Evolutionary conservation across 129 eudicot genomes (phyloP), one percentile per base, ranked within the genome.

Genomic region (Tagetes patula): DNA sequence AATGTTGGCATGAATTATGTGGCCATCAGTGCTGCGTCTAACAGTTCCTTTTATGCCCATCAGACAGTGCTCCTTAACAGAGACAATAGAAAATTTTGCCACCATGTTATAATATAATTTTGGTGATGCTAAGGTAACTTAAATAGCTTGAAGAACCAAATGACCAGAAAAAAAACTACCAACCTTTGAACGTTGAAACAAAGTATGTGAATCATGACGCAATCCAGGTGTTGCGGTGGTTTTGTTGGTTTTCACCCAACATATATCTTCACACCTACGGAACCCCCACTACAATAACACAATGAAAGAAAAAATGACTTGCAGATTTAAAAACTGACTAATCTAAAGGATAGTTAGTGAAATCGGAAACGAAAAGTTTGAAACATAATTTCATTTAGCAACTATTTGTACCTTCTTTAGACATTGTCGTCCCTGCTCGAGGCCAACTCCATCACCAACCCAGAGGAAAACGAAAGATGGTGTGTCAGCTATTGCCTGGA

Each of bases 381-480:
- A 62, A 36, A 12, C 3, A 8, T 65, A 27, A 3, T 48, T 50
- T 50, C 31, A n/a, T 36, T 8, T 54, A 38, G 45, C 38, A 66
- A 41, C 52, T 5, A 42, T 10, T 0, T 36, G 5, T 83, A 94
- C 99, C 99, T 94, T 94, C 84, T 90, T 94, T 34, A 94, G 86
- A 79, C 99, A 94, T 62, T 86, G 97, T 3, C 99, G 87, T 39
- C 99, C 99, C 79, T 90, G 99, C 74, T 94, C 99, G 71, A 94
- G 99, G 41, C 99, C 99, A 72, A 90, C 85, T 58, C 99, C 99
- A 78, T 94, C 99, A 72, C 99, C 99, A 83, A 94, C 99, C 97
- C 99, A 94, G 34, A 94, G 96, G 75, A 94, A 94, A 37, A 94
- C 81, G 72, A 94, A 94, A 70, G 96, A 94, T 53, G 99, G 99